These are phyloP conservation scores for Aechmea fasciata DNA, from an alignment of 176 grass and related monocot genomes.

Conservation along the genomic window DNA sequence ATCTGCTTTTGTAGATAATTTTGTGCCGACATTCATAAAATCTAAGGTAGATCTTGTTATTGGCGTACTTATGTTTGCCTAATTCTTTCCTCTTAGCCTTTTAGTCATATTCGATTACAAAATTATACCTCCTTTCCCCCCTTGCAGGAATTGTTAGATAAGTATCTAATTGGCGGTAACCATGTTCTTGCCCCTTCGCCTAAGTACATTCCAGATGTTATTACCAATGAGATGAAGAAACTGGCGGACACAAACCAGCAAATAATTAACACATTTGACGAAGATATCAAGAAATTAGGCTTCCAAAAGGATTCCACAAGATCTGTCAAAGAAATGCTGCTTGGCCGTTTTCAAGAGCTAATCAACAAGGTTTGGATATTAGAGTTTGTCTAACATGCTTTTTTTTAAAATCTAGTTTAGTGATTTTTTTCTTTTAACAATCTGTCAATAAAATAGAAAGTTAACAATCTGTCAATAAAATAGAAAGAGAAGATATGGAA, in stretches of 20 bases:
- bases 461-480: background rate
- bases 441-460: no score
- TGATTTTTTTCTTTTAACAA: background rate
- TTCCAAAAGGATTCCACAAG: slow-evolving; percentile 33
- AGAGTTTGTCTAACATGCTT: background rate
- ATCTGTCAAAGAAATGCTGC: slow-evolving; percentile 49
- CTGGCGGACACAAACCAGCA: slow-evolving; percentile 45
- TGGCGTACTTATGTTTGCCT: slow-evolving; percentile 3
- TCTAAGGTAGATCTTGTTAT: slow-evolving; percentile 54
- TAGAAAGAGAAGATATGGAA: no score
- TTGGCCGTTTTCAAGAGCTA: slow-evolving; percentile 54
- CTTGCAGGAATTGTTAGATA: slow-evolving; percentile 66
- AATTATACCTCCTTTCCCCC: slow-evolving; percentile 7
- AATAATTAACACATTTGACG: slow-evolving; percentile 40
- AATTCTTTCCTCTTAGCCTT: background rate
- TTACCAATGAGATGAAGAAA: slow-evolving; percentile 59
- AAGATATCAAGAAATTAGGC: slow-evolving; percentile 30
- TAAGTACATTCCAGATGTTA: slow-evolving; percentile 38
- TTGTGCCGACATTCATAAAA: slow-evolving; percentile 46
- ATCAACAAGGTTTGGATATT: slow-evolving; percentile 49
- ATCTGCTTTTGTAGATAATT: slow-evolving; percentile 46
- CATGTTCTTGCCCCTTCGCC: slow-evolving; percentile 23
- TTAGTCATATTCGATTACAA: background rate
- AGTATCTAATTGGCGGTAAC: slow-evolving; percentile 46
- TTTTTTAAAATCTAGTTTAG: slow-evolving; percentile 1